These are phyloP conservation scores for Globisporangium alternatum DNA, from an alignment of 352 stramenopile genomes.

Conservation along the genomic window DNA sequence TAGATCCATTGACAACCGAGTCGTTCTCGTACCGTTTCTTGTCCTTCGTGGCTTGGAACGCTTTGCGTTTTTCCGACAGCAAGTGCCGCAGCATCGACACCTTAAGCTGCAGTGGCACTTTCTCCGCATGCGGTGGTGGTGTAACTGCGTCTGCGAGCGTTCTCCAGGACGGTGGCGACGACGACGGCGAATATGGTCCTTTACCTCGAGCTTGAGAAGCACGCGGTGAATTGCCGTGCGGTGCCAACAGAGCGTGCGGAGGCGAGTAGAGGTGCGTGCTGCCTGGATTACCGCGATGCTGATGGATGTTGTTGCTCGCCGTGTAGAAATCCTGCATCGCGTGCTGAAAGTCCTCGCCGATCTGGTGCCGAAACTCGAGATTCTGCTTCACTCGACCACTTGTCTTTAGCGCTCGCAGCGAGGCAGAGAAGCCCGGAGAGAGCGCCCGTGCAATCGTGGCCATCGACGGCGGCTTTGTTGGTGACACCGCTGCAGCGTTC, in stretches of 20 bases:
- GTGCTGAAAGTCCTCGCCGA: slow-evolving; percentile 51
- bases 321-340: slow-evolving; percentile 65
- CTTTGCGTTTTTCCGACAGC: slow-evolving; percentile 56
- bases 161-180: slow-evolving; percentile 7
- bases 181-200: neutral
- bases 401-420: neutral
- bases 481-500: neutral
- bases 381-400: slow-evolving; percentile 23
- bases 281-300: neutral
- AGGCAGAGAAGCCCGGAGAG: slow-evolving; percentile 1
- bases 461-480: slow-evolving; percentile 9
- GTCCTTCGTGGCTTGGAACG: slow-evolving; percentile 41
- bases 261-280: neutral
- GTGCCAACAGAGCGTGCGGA: neutral
- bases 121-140: slow-evolving; percentile 23
- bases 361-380: slow-evolving; percentile 36
- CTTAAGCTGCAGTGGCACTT: slow-evolving; percentile 54
- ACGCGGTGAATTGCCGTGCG: neutral
- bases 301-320: slow-evolving; percentile 5
- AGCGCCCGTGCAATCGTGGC: slow-evolving; percentile 5
- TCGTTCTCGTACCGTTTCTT: slow-evolving; percentile 23
- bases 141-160: slow-evolving; percentile 5
- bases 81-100: slow-evolving; percentile 48
- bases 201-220: neutral
- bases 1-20: neutral